A percentile compares a stretch with the other conserved stretches of the same genome.
phyloP scores from a whole-genome alignment of 148 eudicot genomes.

The Bassia scoparia region DNA sequence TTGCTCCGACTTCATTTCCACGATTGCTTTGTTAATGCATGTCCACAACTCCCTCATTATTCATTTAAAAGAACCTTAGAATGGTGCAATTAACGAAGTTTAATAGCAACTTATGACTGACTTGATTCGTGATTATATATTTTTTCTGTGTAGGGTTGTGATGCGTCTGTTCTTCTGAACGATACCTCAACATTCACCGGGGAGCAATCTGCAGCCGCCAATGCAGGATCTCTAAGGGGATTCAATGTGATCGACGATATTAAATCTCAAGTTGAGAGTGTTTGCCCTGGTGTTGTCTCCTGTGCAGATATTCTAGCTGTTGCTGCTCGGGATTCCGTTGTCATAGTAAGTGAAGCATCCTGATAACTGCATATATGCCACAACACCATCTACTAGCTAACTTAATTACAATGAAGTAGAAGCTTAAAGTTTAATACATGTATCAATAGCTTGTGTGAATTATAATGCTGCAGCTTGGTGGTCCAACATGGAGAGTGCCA shows the following conservation, averaged over 20 bases:
- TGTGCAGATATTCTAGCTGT: slow-evolving; percentile 42
- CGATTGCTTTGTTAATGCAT: slow-evolving; percentile 57
- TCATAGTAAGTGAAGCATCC: slow-evolving; percentile 29
- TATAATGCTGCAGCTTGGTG: slow-evolving; percentile 12
- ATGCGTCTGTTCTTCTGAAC: slow-evolving; percentile 35
- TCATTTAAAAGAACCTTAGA: neutral
- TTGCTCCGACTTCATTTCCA: slow-evolving; percentile 59
- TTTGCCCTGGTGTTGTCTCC: slow-evolving; percentile 39
- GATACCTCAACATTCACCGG: slow-evolving; percentile 33
- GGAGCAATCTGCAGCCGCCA: slow-evolving; percentile 37
- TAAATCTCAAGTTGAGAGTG: slow-evolving; percentile 33
- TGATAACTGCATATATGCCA: neutral
- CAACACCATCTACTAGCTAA: too few relatives aligned
- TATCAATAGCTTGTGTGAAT: neutral
- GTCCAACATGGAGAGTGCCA: slow-evolving; percentile 21
- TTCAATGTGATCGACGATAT: slow-evolving; percentile 29
- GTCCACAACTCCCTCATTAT: slow-evolving; percentile 10
- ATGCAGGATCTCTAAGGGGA: slow-evolving; percentile 34
- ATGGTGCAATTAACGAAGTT: neutral
- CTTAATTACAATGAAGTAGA: neutral
- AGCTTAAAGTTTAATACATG: neutral
- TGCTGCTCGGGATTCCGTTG: slow-evolving; percentile 39
- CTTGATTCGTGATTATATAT: neutral
- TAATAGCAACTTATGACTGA: neutral
- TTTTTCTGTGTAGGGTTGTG: slow-evolving; percentile 35